Base-by-base conservation (phyloP, 2,329 filamentous ascomycete genomes). In the Diaporthe capsici region DNA sequence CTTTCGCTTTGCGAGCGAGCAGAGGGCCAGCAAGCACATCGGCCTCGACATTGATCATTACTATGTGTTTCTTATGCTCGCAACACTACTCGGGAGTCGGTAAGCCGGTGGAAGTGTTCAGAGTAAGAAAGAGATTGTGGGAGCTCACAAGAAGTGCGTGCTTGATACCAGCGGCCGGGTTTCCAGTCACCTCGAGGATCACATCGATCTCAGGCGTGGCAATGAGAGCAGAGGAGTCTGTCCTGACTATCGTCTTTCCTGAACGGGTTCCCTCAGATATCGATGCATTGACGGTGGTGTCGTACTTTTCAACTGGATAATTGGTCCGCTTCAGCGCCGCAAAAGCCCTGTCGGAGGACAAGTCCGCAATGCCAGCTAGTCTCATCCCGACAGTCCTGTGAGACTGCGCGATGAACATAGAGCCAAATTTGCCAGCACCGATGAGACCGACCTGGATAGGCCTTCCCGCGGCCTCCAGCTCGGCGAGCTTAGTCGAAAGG, bases 21-120 rank as follows among this genome's bases (percentile, higher is more conserved):
- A 86, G 78, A 10, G 85, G 85, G 3, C 85, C 85, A 17, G 84
- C 85, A 7, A 87, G 81, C 1, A 87, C 84, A 77, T 88, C 84
- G 37, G 84, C 85, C 79, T 87, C 85, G 39, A 86, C 86, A 73
- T 86, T 87, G 78, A 87, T 84, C 85, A 87, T 86, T 37, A 87
- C 85, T 67, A 87, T 86, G 79, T 87, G 86, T 79, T 87, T 87
- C 80, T 86, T 85, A 79, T 87, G 83, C 76, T 87, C 84, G 76
- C 84, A 87, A 79, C 84, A 87, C 31, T 53, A 39, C 17, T n/a
- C 25, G n/a, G 31, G 28, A 7, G 2, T 58, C n/a, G 55, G 8
- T 58, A 12, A 37, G 31, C 55, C 28, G 17, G 17, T 20, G 8
- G 17, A 34, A 13, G 7, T 37, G 17, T 12, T 37, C 28, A 22